These are phyloP conservation scores for Trichophyton mentagrophytes DNA, from an alignment of 2,329 filamentous ascomycete species.

Conservation along the genomic window DNA sequence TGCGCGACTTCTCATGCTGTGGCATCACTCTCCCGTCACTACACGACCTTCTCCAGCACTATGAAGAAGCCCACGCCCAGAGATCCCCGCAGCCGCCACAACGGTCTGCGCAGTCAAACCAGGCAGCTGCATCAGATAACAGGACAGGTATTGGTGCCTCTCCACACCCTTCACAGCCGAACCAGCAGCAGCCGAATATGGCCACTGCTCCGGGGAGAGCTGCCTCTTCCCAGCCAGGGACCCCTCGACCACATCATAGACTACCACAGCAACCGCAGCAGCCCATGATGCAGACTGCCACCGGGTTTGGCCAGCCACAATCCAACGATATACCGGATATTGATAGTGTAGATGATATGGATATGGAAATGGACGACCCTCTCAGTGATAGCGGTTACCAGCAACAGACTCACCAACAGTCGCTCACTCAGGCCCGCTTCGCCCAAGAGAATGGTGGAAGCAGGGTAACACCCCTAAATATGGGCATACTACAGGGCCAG, in stretches of 20 bases:
- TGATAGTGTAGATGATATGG: constrained; percentile 56
- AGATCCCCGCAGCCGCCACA: constrained; percentile 41
- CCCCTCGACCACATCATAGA: constrained; percentile 14
- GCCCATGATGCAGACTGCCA: constrained; percentile 15
- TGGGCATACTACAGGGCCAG: constrained; percentile 62
- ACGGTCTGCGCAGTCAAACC: constrained; percentile 34
- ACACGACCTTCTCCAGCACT: constrained; percentile 90
- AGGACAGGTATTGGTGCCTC: constrained; percentile 37
- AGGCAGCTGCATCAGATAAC: constrained; percentile 36
- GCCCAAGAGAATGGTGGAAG: constrained; percentile 40
- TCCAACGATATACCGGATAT: constrained; percentile 24
- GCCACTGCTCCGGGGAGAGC: background rate
- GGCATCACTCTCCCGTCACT: constrained; percentile 78
- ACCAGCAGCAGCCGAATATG: constrained; percentile 12
- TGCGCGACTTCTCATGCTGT: constrained; percentile 95
- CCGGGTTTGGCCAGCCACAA: constrained; percentile 13
- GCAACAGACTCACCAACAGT: constrained; percentile 51
- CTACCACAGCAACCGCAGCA: constrained; percentile 7
- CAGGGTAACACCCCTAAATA: constrained; percentile 58
- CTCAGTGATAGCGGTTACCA: constrained; percentile 41
- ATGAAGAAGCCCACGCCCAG: constrained; percentile 84
- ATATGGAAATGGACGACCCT: constrained; percentile 91
- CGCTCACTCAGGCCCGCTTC: constrained; percentile 51
- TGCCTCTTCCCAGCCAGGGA: constrained; percentile 6
- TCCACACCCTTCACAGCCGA: constrained; percentile 12